A percentile compares a stretch with the other conserved stretches of the same genome.
phyloP scores from a whole-genome alignment of 805 yeast species.

The Nakazawaea ernobii region DNA sequence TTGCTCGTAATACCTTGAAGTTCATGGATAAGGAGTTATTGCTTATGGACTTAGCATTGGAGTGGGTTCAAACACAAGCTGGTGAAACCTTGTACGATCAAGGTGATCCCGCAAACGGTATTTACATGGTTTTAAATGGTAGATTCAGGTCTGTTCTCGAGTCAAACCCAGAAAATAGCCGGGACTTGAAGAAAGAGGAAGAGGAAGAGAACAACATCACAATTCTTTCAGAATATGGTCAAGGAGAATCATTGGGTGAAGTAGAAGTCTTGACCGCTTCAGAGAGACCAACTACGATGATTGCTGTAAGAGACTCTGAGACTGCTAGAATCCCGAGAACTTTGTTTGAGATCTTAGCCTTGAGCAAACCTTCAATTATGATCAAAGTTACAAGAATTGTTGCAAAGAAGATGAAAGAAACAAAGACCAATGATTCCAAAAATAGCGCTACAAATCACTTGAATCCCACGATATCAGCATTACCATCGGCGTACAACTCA shows the following conservation, averaged over 20 bases:
- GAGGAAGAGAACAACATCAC: conserved; percentile 26
- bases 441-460: conserved; percentile 4
- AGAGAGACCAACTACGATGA: conserved; percentile 59
- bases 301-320: conserved; percentile 91
- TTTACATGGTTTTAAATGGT: conserved; percentile 85
- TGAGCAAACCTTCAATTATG: conserved; percentile 85
- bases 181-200: not conserved
- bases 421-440: conserved; percentile 12
- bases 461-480: conserved; percentile 23
- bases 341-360: conserved; percentile 76
- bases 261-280: conserved; percentile 86
- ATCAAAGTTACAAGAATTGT: conserved; percentile 84
- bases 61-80: conserved; percentile 90
- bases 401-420: conserved; percentile 46
- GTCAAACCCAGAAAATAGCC: conserved; percentile 4
- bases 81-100: conserved; percentile 76
- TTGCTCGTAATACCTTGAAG: conserved; percentile 69
- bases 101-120: conserved; percentile 85
- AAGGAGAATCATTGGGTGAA: conserved; percentile 93
- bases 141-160: conserved; percentile 61
- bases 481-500: conserved; percentile 14
- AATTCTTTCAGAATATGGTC: conserved; percentile 69
- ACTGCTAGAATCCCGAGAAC: conserved; percentile 89
- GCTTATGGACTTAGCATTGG: conserved; percentile 84
- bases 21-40: conserved; percentile 62